A percentile compares a stretch with the other conserved stretches of the same genome.
Evolutionary conservation across 2,329 filamentous ascomycete genomes (phyloP).

Genomic region (Curvularia lunata): DNA sequence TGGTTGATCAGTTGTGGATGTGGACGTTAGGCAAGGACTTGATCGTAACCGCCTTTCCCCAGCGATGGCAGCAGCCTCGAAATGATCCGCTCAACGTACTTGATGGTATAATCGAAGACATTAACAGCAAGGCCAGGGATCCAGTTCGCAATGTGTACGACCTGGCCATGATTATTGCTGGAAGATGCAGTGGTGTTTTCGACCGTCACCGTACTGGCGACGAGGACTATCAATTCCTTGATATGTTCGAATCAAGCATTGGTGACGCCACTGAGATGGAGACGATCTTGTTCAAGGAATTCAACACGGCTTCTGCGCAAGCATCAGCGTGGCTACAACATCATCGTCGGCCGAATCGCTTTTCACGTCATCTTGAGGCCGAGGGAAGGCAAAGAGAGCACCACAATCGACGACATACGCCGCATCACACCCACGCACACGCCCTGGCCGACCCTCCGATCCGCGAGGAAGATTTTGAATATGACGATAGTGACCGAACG

Average conservation of each 20-base stretch:
- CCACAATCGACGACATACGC: conserved; percentile 32
- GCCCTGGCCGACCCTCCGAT: conserved; percentile 32
- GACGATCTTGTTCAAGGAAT: conserved; percentile 65
- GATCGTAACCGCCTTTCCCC: conserved; percentile 65
- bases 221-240: conserved; percentile 68
- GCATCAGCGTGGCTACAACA: conserved; percentile 62
- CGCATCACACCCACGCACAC: conserved; percentile 40
- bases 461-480: conserved; percentile 42
- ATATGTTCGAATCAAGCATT: conserved; percentile 71
- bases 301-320: conserved; percentile 64
- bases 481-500: conserved; percentile 32
- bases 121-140: conserved; percentile 67
- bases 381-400: conserved; percentile 44
- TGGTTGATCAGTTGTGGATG: conserved; percentile 74
- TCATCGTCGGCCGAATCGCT: conserved; percentile 53
- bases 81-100: conserved; percentile 69
- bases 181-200: conserved; percentile 66
- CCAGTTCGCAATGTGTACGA: conserved; percentile 68
- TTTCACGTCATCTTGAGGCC: conserved; percentile 46
- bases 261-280: conserved; percentile 58
- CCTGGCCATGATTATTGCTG: conserved; percentile 66
- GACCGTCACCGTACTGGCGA: conserved; percentile 64
- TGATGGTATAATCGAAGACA: conserved; percentile 68
- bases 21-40: conserved; percentile 66
- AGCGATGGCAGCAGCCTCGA: conserved; percentile 65